Evolutionary conservation across 495 filamentous ascomycete genomes (phyloP).

Genomic region (Recurvomyces mirabilis): DNA sequence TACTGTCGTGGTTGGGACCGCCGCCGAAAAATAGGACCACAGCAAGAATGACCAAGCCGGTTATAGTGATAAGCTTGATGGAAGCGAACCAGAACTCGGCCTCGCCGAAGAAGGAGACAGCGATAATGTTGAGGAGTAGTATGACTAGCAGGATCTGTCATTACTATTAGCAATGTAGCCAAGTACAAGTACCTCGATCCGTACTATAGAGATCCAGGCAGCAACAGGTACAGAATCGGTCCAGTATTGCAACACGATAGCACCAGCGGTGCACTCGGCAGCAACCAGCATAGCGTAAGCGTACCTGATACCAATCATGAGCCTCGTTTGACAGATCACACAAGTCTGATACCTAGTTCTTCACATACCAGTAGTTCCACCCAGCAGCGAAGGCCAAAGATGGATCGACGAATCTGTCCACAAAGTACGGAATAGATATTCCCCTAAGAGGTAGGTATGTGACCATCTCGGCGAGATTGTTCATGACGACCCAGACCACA

Average conservation of each 20-base stretch:
- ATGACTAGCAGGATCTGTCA: conserved; percentile 34
- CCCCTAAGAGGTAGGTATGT: conserved; percentile 21
- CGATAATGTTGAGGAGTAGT: conserved; percentile 34
- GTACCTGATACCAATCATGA: conserved; percentile 27
- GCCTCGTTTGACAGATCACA: conserved; percentile 5
- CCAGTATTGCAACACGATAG: conserved; percentile 20
- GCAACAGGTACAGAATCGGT: conserved; percentile 4
- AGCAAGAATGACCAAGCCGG: conserved; percentile 13
- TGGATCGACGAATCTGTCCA: conserved; percentile 51
- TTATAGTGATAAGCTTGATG: conserved; percentile 31
- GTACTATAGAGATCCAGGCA: conserved; percentile 34
- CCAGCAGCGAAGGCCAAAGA: conserved; percentile 54
- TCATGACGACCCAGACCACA: conserved; percentile 27
- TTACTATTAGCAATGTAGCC: not conserved
- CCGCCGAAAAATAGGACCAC: conserved; percentile 57
- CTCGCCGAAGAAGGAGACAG: conserved; percentile 37
- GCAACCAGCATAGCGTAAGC: conserved; percentile 27
- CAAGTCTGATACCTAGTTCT: not conserved
- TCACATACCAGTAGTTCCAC: conserved; percentile 33
- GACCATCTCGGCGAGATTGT: conserved; percentile 24
- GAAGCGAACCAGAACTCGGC: conserved; percentile 35
- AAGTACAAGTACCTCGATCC: too few species aligned
- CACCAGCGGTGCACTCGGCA: conserved; percentile 23
- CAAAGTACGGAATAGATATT: conserved; percentile 41
- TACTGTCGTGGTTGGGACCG: conserved; percentile 48